Evolutionary conservation across 2,329 filamentous ascomycete species (phyloP).

Genomic region (Corinectria fuckeliana): DNA sequence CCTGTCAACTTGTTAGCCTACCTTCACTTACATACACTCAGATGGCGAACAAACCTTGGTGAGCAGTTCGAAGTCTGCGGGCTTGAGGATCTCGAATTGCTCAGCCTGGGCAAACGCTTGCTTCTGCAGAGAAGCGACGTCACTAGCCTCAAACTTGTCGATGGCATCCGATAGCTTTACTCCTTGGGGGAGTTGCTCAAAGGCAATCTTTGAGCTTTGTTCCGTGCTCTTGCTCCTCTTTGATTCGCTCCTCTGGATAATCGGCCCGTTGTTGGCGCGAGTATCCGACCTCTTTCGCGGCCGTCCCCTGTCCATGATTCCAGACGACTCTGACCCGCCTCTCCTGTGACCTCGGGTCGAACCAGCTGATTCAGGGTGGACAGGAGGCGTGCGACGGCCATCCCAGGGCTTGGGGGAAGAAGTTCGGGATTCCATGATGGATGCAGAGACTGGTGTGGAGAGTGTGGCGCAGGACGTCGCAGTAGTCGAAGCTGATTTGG

Average conservation of each 20-base stretch:
- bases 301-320: slow-evolving; percentile 68
- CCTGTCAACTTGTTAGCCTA: slow-evolving; percentile 49
- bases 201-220: slow-evolving; percentile 52
- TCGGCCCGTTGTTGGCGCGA: slow-evolving; percentile 45
- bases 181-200: slow-evolving; percentile 67
- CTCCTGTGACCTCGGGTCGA: slow-evolving; percentile 51
- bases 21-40: not conserved
- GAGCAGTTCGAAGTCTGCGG: slow-evolving; percentile 68
- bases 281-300: slow-evolving; percentile 60
- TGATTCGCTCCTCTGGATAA: slow-evolving; percentile 48
- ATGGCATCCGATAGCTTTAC: slow-evolving; percentile 60
- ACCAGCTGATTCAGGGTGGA: slow-evolving; percentile 19
- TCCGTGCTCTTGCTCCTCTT: slow-evolving; percentile 59
- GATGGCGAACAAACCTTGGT: slow-evolving; percentile 59
- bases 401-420: slow-evolving; percentile 56
- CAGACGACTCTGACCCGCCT: slow-evolving; percentile 62
- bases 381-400: slow-evolving; percentile 39
- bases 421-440: slow-evolving; percentile 48
- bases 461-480: slow-evolving; percentile 49
- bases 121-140: slow-evolving; percentile 59
- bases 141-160: slow-evolving; percentile 53
- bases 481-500: slow-evolving; percentile 51
- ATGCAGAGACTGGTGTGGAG: slow-evolving; percentile 59
- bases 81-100: slow-evolving; percentile 68
- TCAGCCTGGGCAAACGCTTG: slow-evolving; percentile 68